Conservation (phyloP, 106 monocot genomes). For the Apostasia shenzhenica region DNA sequence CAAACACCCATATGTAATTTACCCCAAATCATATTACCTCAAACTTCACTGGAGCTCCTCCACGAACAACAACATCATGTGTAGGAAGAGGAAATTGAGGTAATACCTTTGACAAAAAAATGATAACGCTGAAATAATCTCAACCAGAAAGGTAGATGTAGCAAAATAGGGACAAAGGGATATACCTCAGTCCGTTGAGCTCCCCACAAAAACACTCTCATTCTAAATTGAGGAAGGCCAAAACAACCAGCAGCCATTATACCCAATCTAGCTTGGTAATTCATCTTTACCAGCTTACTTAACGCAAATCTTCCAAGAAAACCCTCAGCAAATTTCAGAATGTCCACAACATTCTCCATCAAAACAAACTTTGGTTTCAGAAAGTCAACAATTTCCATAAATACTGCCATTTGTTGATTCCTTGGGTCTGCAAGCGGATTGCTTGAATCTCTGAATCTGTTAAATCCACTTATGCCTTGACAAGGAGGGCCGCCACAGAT, state of each 20-base stretch:
- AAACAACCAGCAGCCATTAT: conserved; percentile 22
- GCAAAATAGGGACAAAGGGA: not conserved
- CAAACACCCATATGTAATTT: not conserved
- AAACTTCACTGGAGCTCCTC: conserved; percentile 13
- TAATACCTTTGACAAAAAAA: not conserved
- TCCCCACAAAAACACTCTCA: conserved; percentile 27
- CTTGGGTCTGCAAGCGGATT: conserved; percentile 64
- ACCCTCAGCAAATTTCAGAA: conserved; percentile 73
- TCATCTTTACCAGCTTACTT: conserved; percentile 32
- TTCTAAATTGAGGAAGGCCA: conserved; percentile 22
- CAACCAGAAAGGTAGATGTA: not conserved
- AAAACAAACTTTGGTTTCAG: conserved; percentile 80
- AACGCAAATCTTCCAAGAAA: conserved; percentile 78
- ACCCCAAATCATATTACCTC: conserved; percentile 2
- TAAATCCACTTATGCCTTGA: conserved; percentile 89
- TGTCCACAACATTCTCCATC: conserved; percentile 97
- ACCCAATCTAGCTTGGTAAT: conserved; percentile 21
- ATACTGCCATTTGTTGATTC: conserved; percentile 65
- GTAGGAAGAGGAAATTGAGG: conserved; percentile 23
- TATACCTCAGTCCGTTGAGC: conserved; percentile 10
- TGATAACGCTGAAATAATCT: not conserved
- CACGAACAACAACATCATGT: conserved; percentile 12
- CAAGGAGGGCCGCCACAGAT: conserved; percentile 97
- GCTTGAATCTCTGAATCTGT: conserved; percentile 54
- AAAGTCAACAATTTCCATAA: conserved; percentile 78